These are phyloP conservation scores for Fusarium sp. DNA, from an alignment of 2,329 filamentous ascomycete species.

Conservation along the genomic window DNA sequence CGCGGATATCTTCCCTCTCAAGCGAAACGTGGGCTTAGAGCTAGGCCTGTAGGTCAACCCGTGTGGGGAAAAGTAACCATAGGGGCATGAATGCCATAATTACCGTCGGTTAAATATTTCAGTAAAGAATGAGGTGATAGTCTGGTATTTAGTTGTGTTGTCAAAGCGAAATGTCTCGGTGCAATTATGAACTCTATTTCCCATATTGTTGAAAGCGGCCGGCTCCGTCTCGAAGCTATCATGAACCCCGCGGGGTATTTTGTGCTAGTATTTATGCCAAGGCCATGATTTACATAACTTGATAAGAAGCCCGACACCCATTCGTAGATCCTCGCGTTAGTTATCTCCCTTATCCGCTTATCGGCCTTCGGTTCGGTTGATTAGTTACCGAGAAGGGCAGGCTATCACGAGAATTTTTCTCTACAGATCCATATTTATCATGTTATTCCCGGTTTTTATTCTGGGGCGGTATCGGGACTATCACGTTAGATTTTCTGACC, in stretches of 20 bases:
- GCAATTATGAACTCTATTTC: not conserved
- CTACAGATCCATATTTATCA: not conserved
- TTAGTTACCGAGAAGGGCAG: not conserved
- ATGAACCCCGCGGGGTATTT: not conserved
- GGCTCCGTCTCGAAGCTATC: not conserved
- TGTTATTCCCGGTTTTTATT: conserved; percentile 4
- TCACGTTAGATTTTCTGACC: not conserved
- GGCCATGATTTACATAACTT: not conserved
- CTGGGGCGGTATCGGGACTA: conserved; percentile 3
- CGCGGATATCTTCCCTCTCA: not conserved
- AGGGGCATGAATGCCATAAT: not conserved
- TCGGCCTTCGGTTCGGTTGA: not conserved
- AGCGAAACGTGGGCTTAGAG: not conserved
- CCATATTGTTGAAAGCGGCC: not conserved
- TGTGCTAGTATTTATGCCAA: not conserved
- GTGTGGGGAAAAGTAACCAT: not conserved
- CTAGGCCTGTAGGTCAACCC: not conserved
- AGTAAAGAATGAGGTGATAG: not conserved
- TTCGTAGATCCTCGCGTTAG: not conserved
- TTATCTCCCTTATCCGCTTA: not conserved
- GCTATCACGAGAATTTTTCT: conserved; percentile 6
- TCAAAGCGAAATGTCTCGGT: not conserved
- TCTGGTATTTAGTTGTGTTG: not conserved
- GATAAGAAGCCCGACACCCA: not conserved
- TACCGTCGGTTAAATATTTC: not conserved